These are phyloP conservation scores for Candida tammaniensis DNA, from an alignment of 805 yeast species.

Conservation along the genomic window DNA sequence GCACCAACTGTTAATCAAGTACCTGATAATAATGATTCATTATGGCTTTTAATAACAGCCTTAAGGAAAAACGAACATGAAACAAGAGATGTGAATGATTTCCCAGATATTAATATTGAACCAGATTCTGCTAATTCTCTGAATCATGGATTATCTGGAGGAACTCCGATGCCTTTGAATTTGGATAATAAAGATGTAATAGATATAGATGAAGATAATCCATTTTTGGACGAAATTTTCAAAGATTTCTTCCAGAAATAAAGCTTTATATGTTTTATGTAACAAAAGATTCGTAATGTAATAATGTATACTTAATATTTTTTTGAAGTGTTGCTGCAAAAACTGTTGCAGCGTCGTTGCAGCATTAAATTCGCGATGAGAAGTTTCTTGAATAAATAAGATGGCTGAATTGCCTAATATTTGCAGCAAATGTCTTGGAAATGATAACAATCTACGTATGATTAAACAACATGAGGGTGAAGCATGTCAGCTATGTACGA, in stretches of 20 bases:
- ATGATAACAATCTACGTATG: slow-evolving; percentile 65
- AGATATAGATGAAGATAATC: not conserved
- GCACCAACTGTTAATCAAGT: not conserved
- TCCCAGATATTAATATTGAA: not conserved
- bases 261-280: not conserved
- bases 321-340: no score
- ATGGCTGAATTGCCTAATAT: slow-evolving; percentile 10
- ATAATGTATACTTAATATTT: no score
- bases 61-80: slow-evolving; percentile 7
- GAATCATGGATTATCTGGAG: no score
- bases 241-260: slow-evolving; percentile 11
- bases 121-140: no score
- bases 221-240: slow-evolving; percentile 8
- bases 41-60: slow-evolving; percentile 12
- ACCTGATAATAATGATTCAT: slow-evolving; percentile 7
- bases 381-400: no score
- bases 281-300: no score
- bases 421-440: slow-evolving; percentile 74
- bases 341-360: no score
- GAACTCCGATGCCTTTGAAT: no score
- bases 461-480: slow-evolving; percentile 66
- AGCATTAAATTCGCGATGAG: no score
- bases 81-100: not conserved
- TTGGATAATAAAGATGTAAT: not conserved
- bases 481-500: slow-evolving; percentile 82